phyloP scores from a whole-genome alignment of 495 filamentous ascomycete species.

The Jackrogersella minutella region DNA sequence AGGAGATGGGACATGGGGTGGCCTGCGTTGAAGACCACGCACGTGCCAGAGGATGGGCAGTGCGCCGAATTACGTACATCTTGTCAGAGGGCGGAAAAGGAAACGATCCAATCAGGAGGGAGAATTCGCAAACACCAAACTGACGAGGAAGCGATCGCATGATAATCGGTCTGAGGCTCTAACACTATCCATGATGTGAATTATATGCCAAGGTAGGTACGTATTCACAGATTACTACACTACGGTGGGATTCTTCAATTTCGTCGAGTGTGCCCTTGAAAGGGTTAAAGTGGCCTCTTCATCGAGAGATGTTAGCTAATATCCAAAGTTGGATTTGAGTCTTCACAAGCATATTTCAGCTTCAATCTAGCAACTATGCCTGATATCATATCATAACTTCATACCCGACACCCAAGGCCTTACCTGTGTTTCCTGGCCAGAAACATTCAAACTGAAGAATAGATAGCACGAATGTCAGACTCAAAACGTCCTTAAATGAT shows the following conservation, averaged over 20 bases:
- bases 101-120: constrained; percentile 27
- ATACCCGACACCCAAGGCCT: not conserved
- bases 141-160: constrained; percentile 32
- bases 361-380: not conserved
- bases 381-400: not conserved
- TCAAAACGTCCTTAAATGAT: constrained; percentile 24
- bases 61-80: constrained; percentile 20
- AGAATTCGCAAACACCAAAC: constrained; percentile 29
- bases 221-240: constrained; percentile 20
- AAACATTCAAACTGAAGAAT: constrained; percentile 3
- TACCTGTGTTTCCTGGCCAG: not conserved
- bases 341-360: too few species aligned
- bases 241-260: constrained; percentile 16
- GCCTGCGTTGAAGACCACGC: not conserved
- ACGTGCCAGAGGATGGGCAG: constrained; percentile 20
- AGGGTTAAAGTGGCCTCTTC: constrained; percentile 10
- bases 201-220: constrained; percentile 13
- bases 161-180: constrained; percentile 41
- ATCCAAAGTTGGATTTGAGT: not conserved
- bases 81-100: constrained; percentile 6
- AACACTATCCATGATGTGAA: constrained; percentile 26
- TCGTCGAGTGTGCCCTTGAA: not conserved
- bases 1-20: constrained; percentile 10
- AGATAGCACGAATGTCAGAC: constrained; percentile 4
- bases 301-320: not conserved